These are phyloP conservation scores for Fraxinus albicans DNA, from an alignment of 305 asterid species.

Conservation along the genomic window DNA sequence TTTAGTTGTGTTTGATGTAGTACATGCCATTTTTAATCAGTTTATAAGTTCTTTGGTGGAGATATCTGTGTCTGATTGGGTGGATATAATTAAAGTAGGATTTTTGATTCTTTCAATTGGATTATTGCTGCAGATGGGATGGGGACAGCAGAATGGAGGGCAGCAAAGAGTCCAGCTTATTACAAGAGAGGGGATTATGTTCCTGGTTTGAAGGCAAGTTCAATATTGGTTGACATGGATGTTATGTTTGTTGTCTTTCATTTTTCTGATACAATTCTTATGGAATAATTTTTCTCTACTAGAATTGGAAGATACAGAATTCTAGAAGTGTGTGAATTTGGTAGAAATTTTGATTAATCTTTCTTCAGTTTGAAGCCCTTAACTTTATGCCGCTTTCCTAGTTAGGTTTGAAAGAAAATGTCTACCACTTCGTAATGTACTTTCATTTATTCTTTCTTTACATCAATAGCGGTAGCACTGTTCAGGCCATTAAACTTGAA, in stretches of 20 bases:
- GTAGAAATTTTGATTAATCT: conserved; percentile 3
- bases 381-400: not conserved
- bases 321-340: not conserved
- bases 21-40: not conserved
- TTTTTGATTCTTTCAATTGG: conserved; percentile 20
- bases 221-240: not conserved
- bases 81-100: not conserved
- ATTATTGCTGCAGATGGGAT: conserved; percentile 66
- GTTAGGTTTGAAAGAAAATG: not conserved
- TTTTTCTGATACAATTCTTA: not conserved
- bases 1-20: not conserved
- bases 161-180: conserved; percentile 86
- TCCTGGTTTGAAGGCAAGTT: conserved; percentile 82
- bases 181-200: conserved; percentile 97
- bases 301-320: not conserved
- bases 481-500: not conserved
- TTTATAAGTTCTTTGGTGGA: not conserved
- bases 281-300: not conserved
- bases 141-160: conserved; percentile 99
- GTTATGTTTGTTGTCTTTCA: not conserved
- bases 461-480: not conserved
- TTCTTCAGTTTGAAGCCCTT: not conserved
- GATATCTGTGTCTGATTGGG: not conserved
- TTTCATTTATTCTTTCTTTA: not conserved
- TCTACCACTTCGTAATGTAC: not conserved